These are phyloP conservation scores for Phaeodactylum tricornutum DNA, from an alignment of 108 stramenopile species.

Conservation along the genomic window DNA sequence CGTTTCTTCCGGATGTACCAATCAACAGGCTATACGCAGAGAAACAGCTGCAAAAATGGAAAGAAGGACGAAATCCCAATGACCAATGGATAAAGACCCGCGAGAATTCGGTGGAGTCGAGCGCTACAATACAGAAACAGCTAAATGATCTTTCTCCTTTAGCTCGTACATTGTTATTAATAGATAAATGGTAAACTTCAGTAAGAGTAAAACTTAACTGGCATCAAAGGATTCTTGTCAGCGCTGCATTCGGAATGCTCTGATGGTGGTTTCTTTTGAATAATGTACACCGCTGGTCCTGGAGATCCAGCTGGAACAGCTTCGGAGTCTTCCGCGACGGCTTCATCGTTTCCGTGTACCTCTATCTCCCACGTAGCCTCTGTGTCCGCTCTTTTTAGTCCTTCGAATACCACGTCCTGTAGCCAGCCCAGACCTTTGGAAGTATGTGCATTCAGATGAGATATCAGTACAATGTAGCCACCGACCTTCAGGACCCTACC, in stretches of 20 bases:
- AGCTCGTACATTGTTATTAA: too few species aligned
- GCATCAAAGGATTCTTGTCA: too few species aligned
- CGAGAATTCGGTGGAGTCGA: conserved; percentile 38
- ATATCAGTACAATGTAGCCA: conserved; percentile 11
- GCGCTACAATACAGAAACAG: conserved; percentile 27
- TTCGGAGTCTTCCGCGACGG: conserved; percentile 16
- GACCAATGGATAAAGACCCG: conserved; percentile 6
- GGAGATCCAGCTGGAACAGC: conserved; percentile 1
- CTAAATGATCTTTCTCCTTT: too few species aligned
- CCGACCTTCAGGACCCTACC: conserved; percentile 35
- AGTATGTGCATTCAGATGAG: conserved; percentile 12
- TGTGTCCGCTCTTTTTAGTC: conserved; percentile 28
- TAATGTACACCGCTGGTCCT: conserved; percentile 49
- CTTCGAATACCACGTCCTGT: conserved; percentile 46
- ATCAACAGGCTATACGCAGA: conserved; percentile 65
- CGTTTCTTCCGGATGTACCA: conserved; percentile 73
- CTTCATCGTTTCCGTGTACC: conserved; percentile 66
- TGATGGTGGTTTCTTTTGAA: conserved; percentile 32
- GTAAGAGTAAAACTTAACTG: too few species aligned
- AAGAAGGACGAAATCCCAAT: background rate
- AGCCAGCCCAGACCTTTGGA: conserved; percentile 33
- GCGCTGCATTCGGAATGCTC: too few species aligned
- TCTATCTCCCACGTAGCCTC: conserved; percentile 46
- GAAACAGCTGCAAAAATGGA: conserved; percentile 52
- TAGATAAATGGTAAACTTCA: too few species aligned